Conservation (phyloP, 1,139 yeast genomes). For the Pichia terricola region DNA sequence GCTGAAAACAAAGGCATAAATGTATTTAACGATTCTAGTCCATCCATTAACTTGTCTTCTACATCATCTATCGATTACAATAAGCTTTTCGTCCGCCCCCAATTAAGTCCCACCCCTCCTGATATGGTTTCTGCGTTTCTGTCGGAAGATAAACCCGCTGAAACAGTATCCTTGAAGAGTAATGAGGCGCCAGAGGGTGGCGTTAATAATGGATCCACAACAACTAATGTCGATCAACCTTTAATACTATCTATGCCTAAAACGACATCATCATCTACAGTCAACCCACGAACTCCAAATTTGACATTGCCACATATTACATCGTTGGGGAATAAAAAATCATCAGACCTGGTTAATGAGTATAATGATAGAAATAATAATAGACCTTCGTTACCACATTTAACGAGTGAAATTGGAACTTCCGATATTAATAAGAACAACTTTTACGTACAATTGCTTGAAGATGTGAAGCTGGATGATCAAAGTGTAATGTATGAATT, state of each 20-base stretch:
- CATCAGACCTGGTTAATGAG: no score
- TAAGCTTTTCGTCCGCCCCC: no score
- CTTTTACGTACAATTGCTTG: conserved; percentile 5
- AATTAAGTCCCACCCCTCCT: background rate
- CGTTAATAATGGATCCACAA: no score
- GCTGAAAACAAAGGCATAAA: no score
- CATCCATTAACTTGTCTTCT: no score
- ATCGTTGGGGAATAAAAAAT: background rate
- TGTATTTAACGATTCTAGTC: no score
- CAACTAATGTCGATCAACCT: no score
- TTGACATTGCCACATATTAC: background rate
- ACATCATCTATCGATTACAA: no score
- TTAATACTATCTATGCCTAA: no score
- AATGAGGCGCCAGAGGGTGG: background rate
- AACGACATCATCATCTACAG: background rate
- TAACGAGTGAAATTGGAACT: no score
- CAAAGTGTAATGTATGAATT: conserved; percentile 15
- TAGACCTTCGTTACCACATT: no score
- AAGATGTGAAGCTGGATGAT: conserved; percentile 16
- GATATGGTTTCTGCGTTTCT: background rate
- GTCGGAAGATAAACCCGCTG: background rate
- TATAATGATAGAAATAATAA: no score
- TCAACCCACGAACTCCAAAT: background rate
- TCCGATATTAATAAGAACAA: background rate
- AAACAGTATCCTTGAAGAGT: background rate